phyloP scores from a whole-genome alignment of 2,329 filamentous ascomycete species.

The Camillea tinctor region DNA sequence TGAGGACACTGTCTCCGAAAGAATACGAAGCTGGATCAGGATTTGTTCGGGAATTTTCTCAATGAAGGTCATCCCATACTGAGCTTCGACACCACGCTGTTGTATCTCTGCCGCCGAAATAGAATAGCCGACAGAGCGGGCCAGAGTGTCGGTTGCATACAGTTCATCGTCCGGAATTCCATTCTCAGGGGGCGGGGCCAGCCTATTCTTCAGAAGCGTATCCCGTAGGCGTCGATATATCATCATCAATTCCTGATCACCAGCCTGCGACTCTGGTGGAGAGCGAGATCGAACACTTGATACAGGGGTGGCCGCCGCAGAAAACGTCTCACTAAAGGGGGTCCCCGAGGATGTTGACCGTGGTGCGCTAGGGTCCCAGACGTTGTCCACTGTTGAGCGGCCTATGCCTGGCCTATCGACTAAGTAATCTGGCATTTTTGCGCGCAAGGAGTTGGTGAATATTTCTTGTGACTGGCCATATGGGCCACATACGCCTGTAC shows the following conservation, averaged over 20 bases:
- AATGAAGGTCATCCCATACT: slow-evolving; percentile 71
- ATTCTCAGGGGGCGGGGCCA: slow-evolving; percentile 32
- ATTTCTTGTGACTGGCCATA: slow-evolving; percentile 34
- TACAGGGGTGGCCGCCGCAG: slow-evolving; percentile 37
- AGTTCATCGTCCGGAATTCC: slow-evolving; percentile 44
- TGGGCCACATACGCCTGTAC: slow-evolving; percentile 26
- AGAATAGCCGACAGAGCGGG: slow-evolving; percentile 72
- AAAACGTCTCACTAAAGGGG: slow-evolving; percentile 43
- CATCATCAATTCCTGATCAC: slow-evolving; percentile 53
- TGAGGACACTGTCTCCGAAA: slow-evolving; percentile 84
- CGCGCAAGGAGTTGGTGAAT: slow-evolving; percentile 40
- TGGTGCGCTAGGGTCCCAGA: slow-evolving; percentile 41
- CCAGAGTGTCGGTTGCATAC: slow-evolving; percentile 57
- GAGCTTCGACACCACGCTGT: slow-evolving; percentile 78
- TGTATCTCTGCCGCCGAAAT: slow-evolving; percentile 89
- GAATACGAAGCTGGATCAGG: slow-evolving; percentile 81
- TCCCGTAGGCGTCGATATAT: slow-evolving; percentile 62
- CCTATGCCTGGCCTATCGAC: slow-evolving; percentile 36
- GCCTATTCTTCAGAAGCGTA: slow-evolving; percentile 55
- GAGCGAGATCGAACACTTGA: slow-evolving; percentile 34
- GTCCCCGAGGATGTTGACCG: slow-evolving; percentile 37
- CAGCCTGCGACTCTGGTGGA: slow-evolving; percentile 36
- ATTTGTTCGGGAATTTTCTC: slow-evolving; percentile 82
- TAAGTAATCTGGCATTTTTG: slow-evolving; percentile 39
- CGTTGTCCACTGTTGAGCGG: slow-evolving; percentile 35